A percentile compares a stretch with the other conserved stretches of the same genome.
phyloP scores from a whole-genome alignment of 208 protist species.

The Vickermania ingenoplastis region DNA sequence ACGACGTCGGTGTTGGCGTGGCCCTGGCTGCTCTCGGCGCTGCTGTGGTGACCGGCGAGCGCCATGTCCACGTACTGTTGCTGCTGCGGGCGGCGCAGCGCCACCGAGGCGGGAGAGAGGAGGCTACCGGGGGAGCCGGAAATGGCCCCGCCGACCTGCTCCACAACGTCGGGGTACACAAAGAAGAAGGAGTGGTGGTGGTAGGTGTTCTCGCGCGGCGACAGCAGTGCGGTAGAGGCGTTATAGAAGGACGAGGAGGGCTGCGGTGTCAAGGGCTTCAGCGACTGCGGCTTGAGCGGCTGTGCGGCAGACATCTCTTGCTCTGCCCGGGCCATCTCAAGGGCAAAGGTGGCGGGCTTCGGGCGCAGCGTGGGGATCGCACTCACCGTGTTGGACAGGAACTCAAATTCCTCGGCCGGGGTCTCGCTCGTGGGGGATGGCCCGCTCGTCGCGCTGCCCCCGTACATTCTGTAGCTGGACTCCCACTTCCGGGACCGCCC shows the following conservation, averaged over 20 bases:
- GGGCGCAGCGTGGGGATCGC: neutral
- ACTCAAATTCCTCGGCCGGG: neutral
- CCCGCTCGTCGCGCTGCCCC: too few relatives aligned
- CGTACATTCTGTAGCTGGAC: too few relatives aligned
- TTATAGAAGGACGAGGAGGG: neutral
- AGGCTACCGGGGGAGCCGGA: neutral
- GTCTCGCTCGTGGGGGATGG: too few relatives aligned
- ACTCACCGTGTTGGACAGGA: slow-evolving; percentile 1
- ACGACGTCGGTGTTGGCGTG: neutral
- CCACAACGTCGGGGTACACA: neutral
- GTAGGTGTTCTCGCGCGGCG: neutral
- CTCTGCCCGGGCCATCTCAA: neutral
- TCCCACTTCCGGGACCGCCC: too few relatives aligned
- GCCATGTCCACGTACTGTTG: neutral
- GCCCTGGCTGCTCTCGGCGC: neutral
- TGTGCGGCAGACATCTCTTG: neutral
- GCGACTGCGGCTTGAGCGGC: neutral
- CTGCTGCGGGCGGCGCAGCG: neutral
- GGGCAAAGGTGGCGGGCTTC: neutral
- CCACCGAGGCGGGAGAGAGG: neutral
- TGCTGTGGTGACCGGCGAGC: neutral
- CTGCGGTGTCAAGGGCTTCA: neutral
- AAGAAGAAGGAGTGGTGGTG: neutral
- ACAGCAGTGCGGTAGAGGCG: neutral
- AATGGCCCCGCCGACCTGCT: neutral